Percentiles rank a stretch among this genome's conserved stretches.
These are phyloP conservation scores for Endotrypanum monterogeii DNA, from an alignment of 208 protist genomes.

Conservation along the genomic window DNA sequence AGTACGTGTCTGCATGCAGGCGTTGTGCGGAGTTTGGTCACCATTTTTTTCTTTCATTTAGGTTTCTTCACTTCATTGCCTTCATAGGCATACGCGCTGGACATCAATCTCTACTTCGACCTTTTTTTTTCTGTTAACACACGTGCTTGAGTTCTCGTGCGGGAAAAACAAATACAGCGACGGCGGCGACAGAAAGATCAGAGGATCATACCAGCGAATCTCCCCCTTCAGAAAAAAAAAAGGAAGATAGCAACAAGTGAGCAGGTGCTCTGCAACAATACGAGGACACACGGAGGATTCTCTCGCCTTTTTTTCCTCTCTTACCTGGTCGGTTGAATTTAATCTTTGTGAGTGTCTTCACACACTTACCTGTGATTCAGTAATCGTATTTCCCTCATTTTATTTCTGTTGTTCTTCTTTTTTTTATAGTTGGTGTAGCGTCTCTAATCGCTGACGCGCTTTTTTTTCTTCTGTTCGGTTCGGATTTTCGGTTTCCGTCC, in stretches of 20 bases:
- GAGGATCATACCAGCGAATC: too few relatives aligned
- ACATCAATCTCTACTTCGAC: too few relatives aligned
- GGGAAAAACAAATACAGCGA: too few relatives aligned
- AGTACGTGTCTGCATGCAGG: neutral
- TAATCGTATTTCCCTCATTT: neutral
- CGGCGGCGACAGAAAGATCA: too few relatives aligned
- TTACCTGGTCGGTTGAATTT: too few relatives aligned
- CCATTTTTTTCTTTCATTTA: neutral
- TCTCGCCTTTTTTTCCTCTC: too few relatives aligned
- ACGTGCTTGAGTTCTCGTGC: neutral
- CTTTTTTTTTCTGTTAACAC: neutral
- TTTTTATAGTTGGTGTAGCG: slow-evolving; percentile 6
- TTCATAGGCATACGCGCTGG: neutral
- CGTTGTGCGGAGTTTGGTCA: neutral
- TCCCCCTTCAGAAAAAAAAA: too few relatives aligned
- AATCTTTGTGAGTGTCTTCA: too few relatives aligned
- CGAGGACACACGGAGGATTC: too few relatives aligned
- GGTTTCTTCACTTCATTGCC: slow-evolving; percentile 7
- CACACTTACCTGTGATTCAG: neutral
- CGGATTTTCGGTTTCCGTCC: neutral
- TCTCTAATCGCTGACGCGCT: neutral
- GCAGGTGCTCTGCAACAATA: too few relatives aligned
- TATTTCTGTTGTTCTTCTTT: slow-evolving; percentile 24
- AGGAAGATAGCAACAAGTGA: too few relatives aligned
- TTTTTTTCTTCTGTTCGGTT: slow-evolving; percentile 1